Conservation (phyloP, 2,329 filamentous ascomycete genomes). For the Xylaria digitata region DNA sequence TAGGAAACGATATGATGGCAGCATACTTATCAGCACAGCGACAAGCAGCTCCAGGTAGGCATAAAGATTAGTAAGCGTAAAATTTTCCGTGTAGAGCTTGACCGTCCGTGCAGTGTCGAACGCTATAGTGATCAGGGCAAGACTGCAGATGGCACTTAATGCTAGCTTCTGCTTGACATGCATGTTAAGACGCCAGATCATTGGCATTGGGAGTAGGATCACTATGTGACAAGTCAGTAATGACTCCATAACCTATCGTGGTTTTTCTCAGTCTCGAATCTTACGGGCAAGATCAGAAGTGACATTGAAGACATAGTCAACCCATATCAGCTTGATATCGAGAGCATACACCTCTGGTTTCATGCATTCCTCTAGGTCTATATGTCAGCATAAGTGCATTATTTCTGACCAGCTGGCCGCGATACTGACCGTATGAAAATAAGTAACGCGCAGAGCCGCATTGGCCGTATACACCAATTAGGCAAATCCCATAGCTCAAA, state of each 20-base stretch:
- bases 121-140: conserved; percentile 36
- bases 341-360: conserved; percentile 31
- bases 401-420: too few species aligned
- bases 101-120: conserved; percentile 37
- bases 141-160: conserved; percentile 33
- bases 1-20: conserved; percentile 41
- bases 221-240: conserved; percentile 28
- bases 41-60: conserved; percentile 39
- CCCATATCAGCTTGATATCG: conserved; percentile 34
- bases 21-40: conserved; percentile 36
- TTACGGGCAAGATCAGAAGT: conserved; percentile 37
- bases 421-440: conserved; percentile 30
- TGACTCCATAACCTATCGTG: background rate
- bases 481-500: conserved; percentile 37
- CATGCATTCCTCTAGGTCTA: conserved; percentile 31
- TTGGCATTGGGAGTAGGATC: conserved; percentile 35
- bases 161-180: conserved; percentile 36
- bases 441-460: conserved; percentile 37
- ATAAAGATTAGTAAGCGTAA: conserved; percentile 34
- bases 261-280: background rate
- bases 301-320: conserved; percentile 37
- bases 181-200: conserved; percentile 38
- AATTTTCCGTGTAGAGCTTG: conserved; percentile 32
- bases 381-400: too few species aligned
- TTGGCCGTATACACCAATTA: conserved; percentile 39